Evolutionary conservation across 1,284 basidiomycete species (phyloP).

Genomic region (Pyrrhoderma lamaoense): DNA sequence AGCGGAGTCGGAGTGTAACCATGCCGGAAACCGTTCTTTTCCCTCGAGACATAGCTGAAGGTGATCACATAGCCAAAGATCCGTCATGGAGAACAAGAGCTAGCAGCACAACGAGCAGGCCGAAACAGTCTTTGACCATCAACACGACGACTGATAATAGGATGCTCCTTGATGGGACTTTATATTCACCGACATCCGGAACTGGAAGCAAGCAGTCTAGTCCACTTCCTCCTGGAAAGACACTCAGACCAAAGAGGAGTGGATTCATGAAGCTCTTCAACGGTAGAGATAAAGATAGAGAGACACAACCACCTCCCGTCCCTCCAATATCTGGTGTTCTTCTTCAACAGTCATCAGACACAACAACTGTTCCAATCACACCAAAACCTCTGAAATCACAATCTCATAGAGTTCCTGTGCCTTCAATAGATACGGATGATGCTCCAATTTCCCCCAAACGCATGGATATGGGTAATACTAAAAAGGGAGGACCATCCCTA

Average conservation of each 20-base stretch:
- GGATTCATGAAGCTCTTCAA: constrained; percentile 77
- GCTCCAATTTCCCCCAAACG: background rate
- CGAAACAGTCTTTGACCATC: constrained; percentile 26
- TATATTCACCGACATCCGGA: constrained; percentile 1
- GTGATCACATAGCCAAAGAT: constrained; percentile 19
- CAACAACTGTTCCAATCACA: background rate
- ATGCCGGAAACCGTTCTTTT: constrained; percentile 17
- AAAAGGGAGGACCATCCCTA: constrained; percentile 9
- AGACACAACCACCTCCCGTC: constrained; percentile 33
- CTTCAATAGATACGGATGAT: constrained; percentile 25
- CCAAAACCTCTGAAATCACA: constrained; percentile 13
- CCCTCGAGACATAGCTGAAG: constrained; percentile 9
- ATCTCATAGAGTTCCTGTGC: constrained; percentile 39
- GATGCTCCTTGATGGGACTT: background rate
- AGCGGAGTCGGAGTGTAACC: constrained; percentile 47
- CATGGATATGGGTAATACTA: background rate
- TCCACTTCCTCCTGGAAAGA: constrained; percentile 30
- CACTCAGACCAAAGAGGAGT: constrained; percentile 66
- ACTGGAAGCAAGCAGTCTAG: constrained; percentile 9
- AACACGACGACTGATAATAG: constrained; percentile 2
- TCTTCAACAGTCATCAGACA: background rate
- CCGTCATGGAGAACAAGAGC: constrained; percentile 34
- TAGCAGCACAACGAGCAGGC: constrained; percentile 53
- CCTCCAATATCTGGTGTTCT: constrained; percentile 42
- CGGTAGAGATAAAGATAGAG: constrained; percentile 43